A percentile compares a stretch with the other conserved stretches of the same genome.
These are phyloP conservation scores for Manihot esculenta DNA, from an alignment of 441 rosid species.

Conservation along the genomic window DNA sequence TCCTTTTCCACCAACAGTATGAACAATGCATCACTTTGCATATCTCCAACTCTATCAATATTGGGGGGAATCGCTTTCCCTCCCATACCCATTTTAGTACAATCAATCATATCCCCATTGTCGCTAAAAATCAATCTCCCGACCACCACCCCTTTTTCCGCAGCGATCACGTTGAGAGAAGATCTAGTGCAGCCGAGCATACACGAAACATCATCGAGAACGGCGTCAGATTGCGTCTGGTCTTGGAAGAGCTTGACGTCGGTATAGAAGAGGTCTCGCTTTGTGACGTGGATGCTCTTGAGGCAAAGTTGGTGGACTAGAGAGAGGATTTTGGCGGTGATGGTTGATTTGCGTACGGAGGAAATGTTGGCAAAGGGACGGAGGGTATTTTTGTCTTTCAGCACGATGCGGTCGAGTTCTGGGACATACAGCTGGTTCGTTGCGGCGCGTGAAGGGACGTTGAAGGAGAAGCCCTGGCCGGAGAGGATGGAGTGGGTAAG, in stretches of 20 bases:
- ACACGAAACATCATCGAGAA: conserved; percentile 89
- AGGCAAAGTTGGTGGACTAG: conserved; percentile 85
- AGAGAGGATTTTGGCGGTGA: conserved; percentile 79
- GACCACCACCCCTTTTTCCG: conserved; percentile 95
- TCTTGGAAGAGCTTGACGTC: conserved; percentile 97
- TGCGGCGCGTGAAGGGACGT: conserved; percentile 92
- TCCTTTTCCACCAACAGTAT: conserved; percentile 89
- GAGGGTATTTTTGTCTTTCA: conserved; percentile 86
- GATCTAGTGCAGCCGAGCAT: conserved; percentile 92
- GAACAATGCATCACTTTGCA: conserved; percentile 89
- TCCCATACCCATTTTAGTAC: conserved; percentile 97
- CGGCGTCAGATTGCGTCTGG: conserved; percentile 84
- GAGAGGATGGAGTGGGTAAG: conserved; percentile 74
- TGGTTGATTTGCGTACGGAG: conserved; percentile 83
- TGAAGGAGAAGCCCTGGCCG: conserved; percentile 82
- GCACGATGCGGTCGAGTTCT: conserved; percentile 95
- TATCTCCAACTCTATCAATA: conserved; percentile 89
- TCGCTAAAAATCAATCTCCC: conserved; percentile 93
- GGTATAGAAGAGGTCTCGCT: conserved; percentile 97
- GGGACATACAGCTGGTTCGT: conserved; percentile 95
- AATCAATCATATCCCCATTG: conserved; percentile 94
- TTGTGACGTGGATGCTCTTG: conserved; percentile 84
- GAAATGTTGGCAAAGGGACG: conserved; percentile 82
- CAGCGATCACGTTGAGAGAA: conserved; percentile 82
- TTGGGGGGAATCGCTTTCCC: conserved; percentile 97